Conservation (phyloP, 805 yeast species). For the Jamesozyma lodderae region DNA sequence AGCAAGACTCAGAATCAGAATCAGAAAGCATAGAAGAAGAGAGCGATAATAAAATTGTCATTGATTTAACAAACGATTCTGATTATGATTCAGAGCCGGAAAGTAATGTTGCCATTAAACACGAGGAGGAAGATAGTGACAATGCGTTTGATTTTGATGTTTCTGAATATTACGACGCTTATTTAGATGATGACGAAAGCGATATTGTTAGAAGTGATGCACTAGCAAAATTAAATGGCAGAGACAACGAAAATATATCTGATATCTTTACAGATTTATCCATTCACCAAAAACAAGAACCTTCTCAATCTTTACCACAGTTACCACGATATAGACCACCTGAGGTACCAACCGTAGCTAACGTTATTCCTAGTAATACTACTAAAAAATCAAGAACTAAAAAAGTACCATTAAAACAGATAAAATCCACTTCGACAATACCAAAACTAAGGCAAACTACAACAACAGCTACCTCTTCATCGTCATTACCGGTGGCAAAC, state of each 20-base stretch:
- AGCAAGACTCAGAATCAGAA: background rate
- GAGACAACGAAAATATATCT: background rate
- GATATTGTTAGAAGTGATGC: conserved; percentile 13
- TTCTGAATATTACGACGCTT: conserved; percentile 4
- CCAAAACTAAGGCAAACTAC: no score
- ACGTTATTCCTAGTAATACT: no score
- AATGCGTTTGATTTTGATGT: conserved; percentile 10
- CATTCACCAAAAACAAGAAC: no score
- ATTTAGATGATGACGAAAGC: conserved; percentile 10
- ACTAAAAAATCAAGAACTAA: no score
- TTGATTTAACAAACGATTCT: conserved; percentile 1
- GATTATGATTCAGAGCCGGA: background rate
- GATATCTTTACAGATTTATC: background rate
- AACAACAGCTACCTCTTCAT: no score
- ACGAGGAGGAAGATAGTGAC: background rate
- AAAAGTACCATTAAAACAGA: no score
- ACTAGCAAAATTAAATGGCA: background rate
- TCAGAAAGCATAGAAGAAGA: background rate
- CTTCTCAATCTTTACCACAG: background rate
- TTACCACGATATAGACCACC: background rate
- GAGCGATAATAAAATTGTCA: background rate
- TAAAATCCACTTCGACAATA: no score
- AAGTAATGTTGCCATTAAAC: background rate
- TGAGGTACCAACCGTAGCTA: no score
- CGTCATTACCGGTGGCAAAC: no score